These are phyloP conservation scores for Fusarium piperis DNA, from an alignment of 2,329 filamentous ascomycete genomes.

Conservation along the genomic window DNA sequence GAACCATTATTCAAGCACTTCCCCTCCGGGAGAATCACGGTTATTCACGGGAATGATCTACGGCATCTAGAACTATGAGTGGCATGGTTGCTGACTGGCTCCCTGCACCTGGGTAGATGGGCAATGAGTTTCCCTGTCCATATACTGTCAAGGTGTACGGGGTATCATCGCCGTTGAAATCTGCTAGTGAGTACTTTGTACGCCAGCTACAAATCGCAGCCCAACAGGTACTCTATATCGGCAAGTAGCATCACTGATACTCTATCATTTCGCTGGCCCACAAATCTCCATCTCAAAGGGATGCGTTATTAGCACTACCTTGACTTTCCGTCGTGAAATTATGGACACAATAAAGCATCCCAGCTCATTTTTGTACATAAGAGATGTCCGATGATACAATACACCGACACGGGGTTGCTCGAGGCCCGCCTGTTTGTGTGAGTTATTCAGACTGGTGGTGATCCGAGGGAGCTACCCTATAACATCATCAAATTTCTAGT, in stretches of 20 bases:
- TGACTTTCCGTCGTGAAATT: not conserved
- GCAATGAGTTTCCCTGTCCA: not conserved
- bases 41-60: not conserved
- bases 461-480: not conserved
- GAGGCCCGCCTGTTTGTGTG: not conserved
- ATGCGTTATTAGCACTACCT: not conserved
- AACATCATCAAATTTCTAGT: not conserved
- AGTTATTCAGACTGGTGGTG: not conserved
- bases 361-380: not conserved
- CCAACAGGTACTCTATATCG: not conserved
- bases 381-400: not conserved
- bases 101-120: not conserved
- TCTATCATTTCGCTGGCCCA: not conserved
- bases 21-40: not conserved
- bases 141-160: not conserved
- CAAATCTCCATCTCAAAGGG: not conserved
- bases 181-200: not conserved
- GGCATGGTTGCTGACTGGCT: not conserved
- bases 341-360: not conserved
- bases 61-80: not conserved
- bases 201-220: not conserved
- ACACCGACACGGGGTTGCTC: not conserved
- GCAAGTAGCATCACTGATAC: not conserved
- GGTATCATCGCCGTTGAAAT: not conserved
- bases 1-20: not conserved